phyloP scores from a whole-genome alignment of 2,329 filamentous ascomycete species.

The Leptographium wingfieldii region DNA sequence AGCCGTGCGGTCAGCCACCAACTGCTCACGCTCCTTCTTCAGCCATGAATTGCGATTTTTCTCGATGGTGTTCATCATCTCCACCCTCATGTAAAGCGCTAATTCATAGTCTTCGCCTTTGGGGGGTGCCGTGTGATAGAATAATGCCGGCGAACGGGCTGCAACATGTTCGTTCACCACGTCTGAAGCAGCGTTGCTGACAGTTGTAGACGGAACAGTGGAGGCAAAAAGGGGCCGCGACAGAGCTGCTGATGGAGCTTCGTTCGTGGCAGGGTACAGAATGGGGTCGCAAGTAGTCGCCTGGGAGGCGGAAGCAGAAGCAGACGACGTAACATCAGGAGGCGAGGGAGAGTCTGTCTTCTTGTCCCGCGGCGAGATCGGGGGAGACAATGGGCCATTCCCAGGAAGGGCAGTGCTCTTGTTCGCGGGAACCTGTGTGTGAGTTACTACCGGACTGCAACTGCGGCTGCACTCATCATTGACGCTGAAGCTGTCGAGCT shows the following conservation, averaged over 20 bases:
- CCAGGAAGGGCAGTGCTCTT: slow-evolving; percentile 18
- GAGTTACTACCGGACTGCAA: slow-evolving; percentile 3
- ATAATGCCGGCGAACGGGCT: slow-evolving; percentile 28
- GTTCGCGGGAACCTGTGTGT: neutral
- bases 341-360: slow-evolving; percentile 14
- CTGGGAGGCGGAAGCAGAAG: neutral
- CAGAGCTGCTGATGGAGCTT: slow-evolving; percentile 26
- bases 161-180: slow-evolving; percentile 39
- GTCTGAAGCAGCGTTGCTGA: slow-evolving; percentile 26
- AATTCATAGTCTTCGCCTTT: slow-evolving; percentile 40
- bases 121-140: slow-evolving; percentile 33
- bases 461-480: slow-evolving; percentile 10
- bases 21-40: slow-evolving; percentile 34
- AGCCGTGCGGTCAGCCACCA: slow-evolving; percentile 34
- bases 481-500: slow-evolving; percentile 38
- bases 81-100: slow-evolving; percentile 37
- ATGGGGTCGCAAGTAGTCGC: slow-evolving; percentile 38
- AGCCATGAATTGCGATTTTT: slow-evolving; percentile 25
- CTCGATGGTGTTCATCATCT: slow-evolving; percentile 28
- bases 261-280: slow-evolving; percentile 36
- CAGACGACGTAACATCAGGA: neutral
- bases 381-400: slow-evolving; percentile 39
- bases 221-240: slow-evolving; percentile 39
- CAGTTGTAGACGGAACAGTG: slow-evolving; percentile 28
- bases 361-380: slow-evolving; percentile 40